Evolutionary conservation across 805 yeast species (phyloP).

Genomic region (Suhomyces prunicola): DNA sequence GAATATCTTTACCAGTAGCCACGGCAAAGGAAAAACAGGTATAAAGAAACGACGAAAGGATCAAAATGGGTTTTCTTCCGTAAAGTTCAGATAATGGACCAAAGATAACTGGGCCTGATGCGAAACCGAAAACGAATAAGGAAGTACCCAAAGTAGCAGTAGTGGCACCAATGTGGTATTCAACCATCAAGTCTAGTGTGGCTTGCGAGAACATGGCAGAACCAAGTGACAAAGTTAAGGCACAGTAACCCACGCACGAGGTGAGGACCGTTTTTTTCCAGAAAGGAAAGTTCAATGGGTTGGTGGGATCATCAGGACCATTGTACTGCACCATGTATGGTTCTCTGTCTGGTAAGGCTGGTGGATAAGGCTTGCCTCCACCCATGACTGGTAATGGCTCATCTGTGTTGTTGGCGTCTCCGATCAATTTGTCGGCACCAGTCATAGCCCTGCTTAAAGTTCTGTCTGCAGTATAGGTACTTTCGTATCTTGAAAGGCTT

Average conservation of each 20-base stretch:
- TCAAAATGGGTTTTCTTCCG: conserved; percentile 42
- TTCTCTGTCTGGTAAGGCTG: conserved; percentile 51
- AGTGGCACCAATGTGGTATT: conserved; percentile 59
- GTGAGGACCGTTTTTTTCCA: conserved; percentile 21
- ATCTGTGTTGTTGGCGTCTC: conserved; percentile 19
- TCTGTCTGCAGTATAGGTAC: conserved; percentile 20
- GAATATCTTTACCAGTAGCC: conserved; percentile 74
- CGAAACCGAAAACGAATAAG: conserved; percentile 85
- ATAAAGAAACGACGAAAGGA: conserved; percentile 35
- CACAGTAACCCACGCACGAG: conserved; percentile 30
- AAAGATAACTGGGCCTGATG: conserved; percentile 76
- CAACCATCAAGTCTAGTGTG: conserved; percentile 42
- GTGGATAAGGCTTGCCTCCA: conserved; percentile 60
- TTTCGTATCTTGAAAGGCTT: conserved; percentile 16
- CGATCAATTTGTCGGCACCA: conserved; percentile 18
- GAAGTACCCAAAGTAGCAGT: conserved; percentile 78
- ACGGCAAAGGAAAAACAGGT: conserved; percentile 52
- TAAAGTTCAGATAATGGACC: conserved; percentile 17
- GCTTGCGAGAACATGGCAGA: conserved; percentile 60
- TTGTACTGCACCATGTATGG: conserved; percentile 67
- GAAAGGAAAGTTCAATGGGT: conserved; percentile 67
- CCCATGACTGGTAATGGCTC: conserved; percentile 56
- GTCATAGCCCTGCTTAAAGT: conserved; percentile 17
- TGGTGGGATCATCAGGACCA: conserved; percentile 75
- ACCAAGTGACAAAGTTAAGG: conserved; percentile 20